Base-by-base conservation (phyloP, 2,329 filamentous ascomycete genomes). In the Colletotrichum falcatum region DNA sequence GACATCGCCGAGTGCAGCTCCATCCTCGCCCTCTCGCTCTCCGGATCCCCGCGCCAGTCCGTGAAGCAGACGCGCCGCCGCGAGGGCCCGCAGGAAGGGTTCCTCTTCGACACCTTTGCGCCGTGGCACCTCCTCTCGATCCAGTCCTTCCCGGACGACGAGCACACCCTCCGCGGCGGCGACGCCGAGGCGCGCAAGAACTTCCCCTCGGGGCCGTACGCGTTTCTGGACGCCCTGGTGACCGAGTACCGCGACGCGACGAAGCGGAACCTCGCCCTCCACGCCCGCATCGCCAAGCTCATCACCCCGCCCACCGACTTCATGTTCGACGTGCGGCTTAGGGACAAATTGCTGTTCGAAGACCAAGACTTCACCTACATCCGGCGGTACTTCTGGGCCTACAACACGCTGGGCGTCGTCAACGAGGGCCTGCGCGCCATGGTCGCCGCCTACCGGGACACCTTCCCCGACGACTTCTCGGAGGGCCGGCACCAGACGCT, bases 311-410 rank as follows among this genome's bases (percentile, higher is more conserved):
- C 87, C 83, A 80, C 81, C 5, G 82, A 87, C 37, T 90, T 90
- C 76, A 87, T 91, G 78, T 91, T 90, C 74, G 82, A 89, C 71
- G 81, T 82, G 48, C 81, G 83, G 26, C 78, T 89, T 6, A 83
- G 89, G 16, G 88, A 89, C 77, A 85, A 85, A 73, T 82, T 90
- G 0, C 81, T 90, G 1, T 90, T 90, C 73, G 88, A 91, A 76
- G 88, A 90, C 74, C 82, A 83, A 62, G 79, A 87, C 65, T 90
- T 89, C 74, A 90, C 88, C 1, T 90, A 88, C 79, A 89, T 87
- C 46, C 82, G 87, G 0, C 83, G 88, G 20, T 90, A 90, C 74
- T 90, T 90, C 75, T 90, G 88, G 85, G 88, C 87, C 0, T 89
- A 86, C 74, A 88, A 90, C 77, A 88, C 88, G 3, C 83, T 90